phyloP scores from a whole-genome alignment of 164 flowering plant genomes.

The Kingdonia uniflora region DNA sequence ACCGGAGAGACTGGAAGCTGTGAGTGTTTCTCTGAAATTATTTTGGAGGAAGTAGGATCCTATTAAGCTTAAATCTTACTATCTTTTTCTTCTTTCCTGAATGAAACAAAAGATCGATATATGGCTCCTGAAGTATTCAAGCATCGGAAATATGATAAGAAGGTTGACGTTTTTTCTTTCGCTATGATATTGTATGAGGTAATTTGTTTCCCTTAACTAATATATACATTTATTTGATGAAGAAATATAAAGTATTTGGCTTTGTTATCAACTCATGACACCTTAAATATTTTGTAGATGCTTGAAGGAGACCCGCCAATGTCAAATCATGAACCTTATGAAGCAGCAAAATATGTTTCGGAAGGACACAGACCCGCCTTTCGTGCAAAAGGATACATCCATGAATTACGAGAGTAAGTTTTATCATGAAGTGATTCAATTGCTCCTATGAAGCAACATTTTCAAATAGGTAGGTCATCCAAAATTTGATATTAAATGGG shows the following conservation, averaged over 20 bases:
- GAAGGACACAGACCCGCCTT: constrained; percentile 83
- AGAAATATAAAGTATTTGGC: background rate
- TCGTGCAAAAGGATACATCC: constrained; percentile 52
- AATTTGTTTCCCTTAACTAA: constrained; percentile 10
- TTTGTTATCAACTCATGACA: background rate
- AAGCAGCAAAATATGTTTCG: constrained; percentile 84
- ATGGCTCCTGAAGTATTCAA: constrained; percentile 99
- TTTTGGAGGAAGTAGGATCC: constrained; percentile 2
- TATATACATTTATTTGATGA: background rate
- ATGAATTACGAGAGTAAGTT: constrained; percentile 81
- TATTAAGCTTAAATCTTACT: constrained; percentile 4
- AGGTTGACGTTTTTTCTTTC: constrained; percentile 97
- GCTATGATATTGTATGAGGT: constrained; percentile 99
- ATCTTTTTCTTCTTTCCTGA: background rate
- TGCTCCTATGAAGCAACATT: too few relatives aligned
- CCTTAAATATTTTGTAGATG: constrained; percentile 45
- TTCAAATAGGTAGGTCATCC: too few relatives aligned
- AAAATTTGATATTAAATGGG: too few relatives aligned
- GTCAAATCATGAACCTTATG: constrained; percentile 83
- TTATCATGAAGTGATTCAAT: background rate
- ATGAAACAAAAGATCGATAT: constrained; percentile 58
- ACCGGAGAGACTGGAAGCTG: constrained; percentile 99
- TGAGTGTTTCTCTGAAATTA: constrained; percentile 27
- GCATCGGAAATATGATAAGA: constrained; percentile 96
- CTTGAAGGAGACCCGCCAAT: constrained; percentile 94